Percentiles rank a stretch among this genome's conserved stretches.
Conservation (phyloP, 495 filamentous ascomycete genomes). For the Penicillium antarcticum region DNA sequence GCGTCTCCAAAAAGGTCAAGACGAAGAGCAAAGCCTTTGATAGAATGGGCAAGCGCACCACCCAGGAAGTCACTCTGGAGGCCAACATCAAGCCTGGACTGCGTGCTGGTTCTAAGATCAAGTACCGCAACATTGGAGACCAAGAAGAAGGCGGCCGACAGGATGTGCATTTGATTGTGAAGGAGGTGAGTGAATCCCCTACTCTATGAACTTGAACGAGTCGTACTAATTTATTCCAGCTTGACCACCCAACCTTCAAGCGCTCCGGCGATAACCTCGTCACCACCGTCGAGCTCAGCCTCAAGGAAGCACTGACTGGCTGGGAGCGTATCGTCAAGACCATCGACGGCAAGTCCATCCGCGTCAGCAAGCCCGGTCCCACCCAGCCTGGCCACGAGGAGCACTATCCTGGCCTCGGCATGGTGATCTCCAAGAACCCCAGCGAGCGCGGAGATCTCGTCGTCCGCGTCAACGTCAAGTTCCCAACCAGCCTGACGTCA, state of each 20-base stretch:
- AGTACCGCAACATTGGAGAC: constrained; percentile 93
- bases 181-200: constrained; percentile 65
- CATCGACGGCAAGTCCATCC: constrained; percentile 84
- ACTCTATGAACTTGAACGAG: neutral
- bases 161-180: constrained; percentile 90
- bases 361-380: constrained; percentile 71
- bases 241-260: constrained; percentile 75
- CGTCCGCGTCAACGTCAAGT: constrained; percentile 86
- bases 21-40: constrained; percentile 97
- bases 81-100: constrained; percentile 93
- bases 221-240: constrained; percentile 50
- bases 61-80: constrained; percentile 85
- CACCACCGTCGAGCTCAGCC: constrained; percentile 68
- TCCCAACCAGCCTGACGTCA: constrained; percentile 71
- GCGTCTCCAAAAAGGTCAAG: constrained; percentile 91
- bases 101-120: constrained; percentile 95
- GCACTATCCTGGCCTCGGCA: constrained; percentile 77
- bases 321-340: constrained; percentile 90
- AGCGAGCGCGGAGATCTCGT: constrained; percentile 81
- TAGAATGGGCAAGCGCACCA: constrained; percentile 71
- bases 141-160: constrained; percentile 97
- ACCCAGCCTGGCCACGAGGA: constrained; percentile 80
- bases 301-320: constrained; percentile 97
- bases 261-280: constrained; percentile 85
- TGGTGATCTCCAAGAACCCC: constrained; percentile 89